Evolutionary conservation across 768 basidiomycete species (phyloP).

Genomic region (Heimioporus sp.): DNA sequence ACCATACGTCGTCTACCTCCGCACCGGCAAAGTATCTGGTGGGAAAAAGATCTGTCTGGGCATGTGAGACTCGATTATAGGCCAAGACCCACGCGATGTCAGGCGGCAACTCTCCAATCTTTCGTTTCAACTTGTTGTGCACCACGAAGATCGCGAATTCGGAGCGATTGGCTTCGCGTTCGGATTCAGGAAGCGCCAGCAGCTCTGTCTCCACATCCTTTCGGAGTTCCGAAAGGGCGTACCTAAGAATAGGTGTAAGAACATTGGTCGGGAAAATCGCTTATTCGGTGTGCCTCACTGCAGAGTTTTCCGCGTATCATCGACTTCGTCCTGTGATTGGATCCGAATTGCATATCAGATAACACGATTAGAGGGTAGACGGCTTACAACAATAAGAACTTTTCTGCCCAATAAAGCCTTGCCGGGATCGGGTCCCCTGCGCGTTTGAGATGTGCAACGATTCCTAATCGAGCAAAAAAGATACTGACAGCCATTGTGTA

Average conservation of each 20-base stretch:
- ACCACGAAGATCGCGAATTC: conserved; percentile 93
- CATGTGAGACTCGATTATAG: conserved; percentile 1
- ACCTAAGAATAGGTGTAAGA: conserved; percentile 44
- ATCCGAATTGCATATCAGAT: conserved; percentile 9
- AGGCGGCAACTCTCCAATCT: conserved; percentile 70
- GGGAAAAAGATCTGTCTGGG: conserved; percentile 3
- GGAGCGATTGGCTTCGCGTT: conserved; percentile 73
- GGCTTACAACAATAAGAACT: conserved; percentile 77
- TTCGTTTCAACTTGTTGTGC: conserved; percentile 89
- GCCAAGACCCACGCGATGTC: conserved; percentile 53
- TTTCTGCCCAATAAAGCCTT: conserved; percentile 75
- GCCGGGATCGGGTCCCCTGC: conserved; percentile 62
- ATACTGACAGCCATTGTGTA: conserved; percentile 91
- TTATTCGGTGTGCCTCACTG: conserved; percentile 49
- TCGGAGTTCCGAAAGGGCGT: conserved; percentile 85
- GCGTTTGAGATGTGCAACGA: conserved; percentile 1
- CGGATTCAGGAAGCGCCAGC: conserved; percentile 59
- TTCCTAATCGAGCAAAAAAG: not conserved
- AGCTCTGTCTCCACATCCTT: conserved; percentile 83
- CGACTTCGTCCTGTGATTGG: conserved; percentile 70
- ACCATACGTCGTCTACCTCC: conserved; percentile 74
- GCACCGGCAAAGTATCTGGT: conserved; percentile 77
- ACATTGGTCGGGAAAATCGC: not conserved
- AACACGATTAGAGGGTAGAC: conserved; percentile 4
- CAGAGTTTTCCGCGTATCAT: conserved; percentile 86